Percentiles rank a stretch among this genome's conserved stretches.
These are phyloP conservation scores for Trichoderma koningii DNA, from an alignment of 2,329 filamentous ascomycete species.

Conservation along the genomic window DNA sequence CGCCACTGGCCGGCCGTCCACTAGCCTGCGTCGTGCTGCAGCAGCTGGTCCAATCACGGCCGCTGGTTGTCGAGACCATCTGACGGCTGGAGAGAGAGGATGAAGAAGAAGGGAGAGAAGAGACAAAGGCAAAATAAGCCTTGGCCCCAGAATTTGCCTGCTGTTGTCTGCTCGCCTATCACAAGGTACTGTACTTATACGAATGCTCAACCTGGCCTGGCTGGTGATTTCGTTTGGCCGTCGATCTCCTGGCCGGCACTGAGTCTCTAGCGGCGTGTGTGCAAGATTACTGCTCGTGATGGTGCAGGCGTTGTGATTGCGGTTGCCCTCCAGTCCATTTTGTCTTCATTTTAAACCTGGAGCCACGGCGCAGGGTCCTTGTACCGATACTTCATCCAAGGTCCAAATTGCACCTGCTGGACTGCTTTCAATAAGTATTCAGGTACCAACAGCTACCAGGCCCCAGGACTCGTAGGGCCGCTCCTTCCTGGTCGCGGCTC, in stretches of 20 bases:
- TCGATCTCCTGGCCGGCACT: constrained; percentile 14
- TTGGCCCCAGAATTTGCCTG: constrained; percentile 6
- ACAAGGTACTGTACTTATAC: background rate
- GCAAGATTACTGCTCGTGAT: constrained; percentile 24
- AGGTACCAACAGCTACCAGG: background rate
- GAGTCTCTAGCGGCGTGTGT: constrained; percentile 2
- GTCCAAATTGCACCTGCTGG: background rate
- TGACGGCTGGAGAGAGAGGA: constrained; percentile 3
- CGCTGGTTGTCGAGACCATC: constrained; percentile 13
- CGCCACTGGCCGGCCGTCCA: constrained; percentile 19
- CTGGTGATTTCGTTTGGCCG: constrained; percentile 13
- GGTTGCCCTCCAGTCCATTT: background rate
- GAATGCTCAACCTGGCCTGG: background rate
- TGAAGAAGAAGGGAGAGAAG: background rate
- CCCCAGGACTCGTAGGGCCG: constrained; percentile 13
- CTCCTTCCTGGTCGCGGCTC: constrained; percentile 15
- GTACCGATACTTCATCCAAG: constrained; percentile 2
- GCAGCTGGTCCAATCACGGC: constrained; percentile 16
- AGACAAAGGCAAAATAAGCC: background rate
- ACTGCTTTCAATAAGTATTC: background rate
- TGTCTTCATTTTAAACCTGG: constrained; percentile 13
- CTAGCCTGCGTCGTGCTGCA: constrained; percentile 18
- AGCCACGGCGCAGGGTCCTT: constrained; percentile 2
- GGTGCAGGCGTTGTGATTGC: constrained; percentile 1
- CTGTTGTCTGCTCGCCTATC: background rate